phyloP scores from a whole-genome alignment of 371 early-diverging fungal species.

The Amoeboaphelidium occidentale region DNA sequence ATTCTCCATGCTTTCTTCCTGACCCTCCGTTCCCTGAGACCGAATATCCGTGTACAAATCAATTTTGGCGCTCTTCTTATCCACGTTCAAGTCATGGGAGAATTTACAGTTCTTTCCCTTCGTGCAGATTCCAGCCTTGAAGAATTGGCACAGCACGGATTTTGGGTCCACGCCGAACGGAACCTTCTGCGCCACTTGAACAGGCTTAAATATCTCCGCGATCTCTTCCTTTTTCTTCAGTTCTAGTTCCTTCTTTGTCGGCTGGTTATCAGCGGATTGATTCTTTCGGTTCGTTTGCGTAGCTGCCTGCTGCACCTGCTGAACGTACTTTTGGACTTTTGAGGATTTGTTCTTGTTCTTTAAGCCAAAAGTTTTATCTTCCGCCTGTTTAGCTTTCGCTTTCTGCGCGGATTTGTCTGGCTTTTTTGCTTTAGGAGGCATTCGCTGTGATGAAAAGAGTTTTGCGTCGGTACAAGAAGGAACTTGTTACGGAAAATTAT shows the following conservation, averaged over 20 bases:
- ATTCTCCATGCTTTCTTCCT: conserved; percentile 46
- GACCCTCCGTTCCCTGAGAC: conserved; percentile 18
- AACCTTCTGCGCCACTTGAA: conserved; percentile 71
- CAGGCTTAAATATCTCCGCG: conserved; percentile 67
- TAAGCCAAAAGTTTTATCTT: conserved; percentile 94
- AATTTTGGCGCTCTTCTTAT: conserved; percentile 65
- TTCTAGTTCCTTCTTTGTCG: conserved; percentile 31
- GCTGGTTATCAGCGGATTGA: conserved; percentile 11
- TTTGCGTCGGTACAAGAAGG: no score
- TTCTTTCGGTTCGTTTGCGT: conserved; percentile 5
- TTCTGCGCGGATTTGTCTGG: conserved; percentile 26
- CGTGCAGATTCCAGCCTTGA: conserved; percentile 73
- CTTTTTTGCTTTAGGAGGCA: no score
- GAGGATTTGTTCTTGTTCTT: conserved; percentile 86
- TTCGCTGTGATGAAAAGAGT: no score
- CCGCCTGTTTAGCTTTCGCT: conserved; percentile 57
- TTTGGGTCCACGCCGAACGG: conserved; percentile 98
- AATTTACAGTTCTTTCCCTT: conserved; percentile 95
- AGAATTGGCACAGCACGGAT: conserved; percentile 81
- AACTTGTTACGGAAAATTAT: no score
- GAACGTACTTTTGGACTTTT: conserved; percentile 66
- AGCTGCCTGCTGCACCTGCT: conserved; percentile 41
- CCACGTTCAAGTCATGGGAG: conserved; percentile 79
- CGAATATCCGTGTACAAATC: conserved; percentile 77
- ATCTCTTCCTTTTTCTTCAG: conserved; percentile 52